phyloP scores from a whole-genome alignment of 1,284 basidiomycete genomes.

The Heterobasidion irregulare region DNA sequence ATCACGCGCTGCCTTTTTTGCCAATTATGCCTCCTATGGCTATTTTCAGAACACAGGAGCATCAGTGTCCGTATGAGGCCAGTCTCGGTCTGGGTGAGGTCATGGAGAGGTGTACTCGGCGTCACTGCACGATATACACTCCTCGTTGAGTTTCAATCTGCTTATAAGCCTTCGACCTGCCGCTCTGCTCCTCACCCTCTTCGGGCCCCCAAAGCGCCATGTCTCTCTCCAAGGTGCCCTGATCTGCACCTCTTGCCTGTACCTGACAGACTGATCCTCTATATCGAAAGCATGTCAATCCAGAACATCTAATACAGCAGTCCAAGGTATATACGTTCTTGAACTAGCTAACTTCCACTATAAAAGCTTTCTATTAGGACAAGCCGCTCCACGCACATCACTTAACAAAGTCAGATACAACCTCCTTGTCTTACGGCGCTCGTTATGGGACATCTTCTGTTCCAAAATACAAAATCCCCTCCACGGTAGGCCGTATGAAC shows the following conservation, averaged over 20 bases:
- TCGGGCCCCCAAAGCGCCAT: constrained; percentile 22
- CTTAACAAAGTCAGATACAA: constrained; percentile 27
- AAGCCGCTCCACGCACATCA: constrained; percentile 28
- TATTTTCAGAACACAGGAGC: no score
- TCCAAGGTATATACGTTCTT: constrained; percentile 33
- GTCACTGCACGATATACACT: no score
- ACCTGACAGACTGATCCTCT: neutral
- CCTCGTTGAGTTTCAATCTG: neutral
- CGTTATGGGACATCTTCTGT: constrained; percentile 57
- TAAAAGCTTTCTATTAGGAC: constrained; percentile 24
- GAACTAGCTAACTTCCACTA: neutral
- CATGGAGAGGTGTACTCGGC: no score
- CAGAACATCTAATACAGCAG: constrained; percentile 49
- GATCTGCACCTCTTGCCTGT: neutral
- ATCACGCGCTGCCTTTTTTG: no score
- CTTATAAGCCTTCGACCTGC: neutral
- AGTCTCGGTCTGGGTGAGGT: no score
- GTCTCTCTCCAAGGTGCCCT: constrained; percentile 43
- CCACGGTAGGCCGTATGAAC: constrained; percentile 28
- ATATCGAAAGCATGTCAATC: constrained; percentile 42
- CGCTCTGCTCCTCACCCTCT: neutral
- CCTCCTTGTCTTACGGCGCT: constrained; percentile 39
- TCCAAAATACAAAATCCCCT: constrained; percentile 62
- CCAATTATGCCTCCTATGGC: no score
- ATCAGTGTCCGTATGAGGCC: no score